Base-by-base conservation (phyloP, 441 rosid genomes). In the Metrosideros polymorpha region DNA sequence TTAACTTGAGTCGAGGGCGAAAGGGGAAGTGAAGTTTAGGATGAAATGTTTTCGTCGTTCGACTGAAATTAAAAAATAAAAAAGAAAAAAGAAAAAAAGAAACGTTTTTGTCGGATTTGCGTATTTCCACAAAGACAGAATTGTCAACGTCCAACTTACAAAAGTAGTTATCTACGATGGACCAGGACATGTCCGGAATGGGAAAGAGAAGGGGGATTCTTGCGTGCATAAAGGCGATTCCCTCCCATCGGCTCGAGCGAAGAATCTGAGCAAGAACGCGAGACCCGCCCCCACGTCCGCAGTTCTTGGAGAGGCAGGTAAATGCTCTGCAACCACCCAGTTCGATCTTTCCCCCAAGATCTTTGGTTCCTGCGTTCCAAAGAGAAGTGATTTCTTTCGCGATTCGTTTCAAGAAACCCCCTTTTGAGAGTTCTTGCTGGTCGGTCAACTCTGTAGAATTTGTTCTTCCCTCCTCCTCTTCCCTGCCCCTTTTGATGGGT, bases 401-500 rank as follows among this genome's bases (percentile, higher is more conserved):
- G 56, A 54, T 54, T 24, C 12, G 57, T 24, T 27, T 25, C n/a
- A 56, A 35, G 63, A 49, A 87, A 55, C 52, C 88, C 83, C 55
- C 87, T 29, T 75, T 56, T 85, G 18, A 63, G 82, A 55, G 52
- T 35, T 77, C 56, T 55, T 12, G 53, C 84, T 49, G 12, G 76
- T 66, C 19, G 63, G 87, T 29, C 83, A 61, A 17, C 83, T 50
- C 86, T 55, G 84, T 85, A 18, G 43, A 86, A 19, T 82, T 84
- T 87, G 83, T 84, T 35, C 25, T 35, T 54, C 85, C 85, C 27
- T 82, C 45, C 51, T 87, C n/a, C 83, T 61, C 29, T 82, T 83
- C 71, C 50, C 82, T 76, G 76, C 63, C 77, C 87, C 76, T 0
- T 83, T 91, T 89, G 92, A 97, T 95, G 98, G 97, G 95, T 90